Percentiles rank a stretch among this genome's conserved stretches.
Conservation (phyloP, 164 flowering plant species). For the Stephania yunnanensis region DNA sequence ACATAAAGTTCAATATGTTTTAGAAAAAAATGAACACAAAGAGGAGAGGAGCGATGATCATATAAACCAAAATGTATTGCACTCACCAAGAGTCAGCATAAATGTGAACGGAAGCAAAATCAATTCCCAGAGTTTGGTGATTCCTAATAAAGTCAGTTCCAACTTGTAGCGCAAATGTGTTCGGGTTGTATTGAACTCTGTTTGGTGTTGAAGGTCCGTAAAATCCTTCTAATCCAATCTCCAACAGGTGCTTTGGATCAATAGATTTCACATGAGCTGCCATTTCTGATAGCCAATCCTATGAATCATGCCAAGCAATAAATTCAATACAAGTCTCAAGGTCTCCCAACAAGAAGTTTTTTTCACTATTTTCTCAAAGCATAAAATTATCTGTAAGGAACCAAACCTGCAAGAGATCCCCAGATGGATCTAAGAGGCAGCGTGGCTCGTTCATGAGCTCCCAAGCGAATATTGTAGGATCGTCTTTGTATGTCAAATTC, state of each 20-base stretch:
- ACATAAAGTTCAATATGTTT: neutral
- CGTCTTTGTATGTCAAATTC: constrained; percentile 84
- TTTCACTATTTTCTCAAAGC: neutral
- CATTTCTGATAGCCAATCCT: constrained; percentile 90
- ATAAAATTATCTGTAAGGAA: neutral
- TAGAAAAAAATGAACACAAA: neutral
- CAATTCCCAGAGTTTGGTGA: constrained; percentile 68
- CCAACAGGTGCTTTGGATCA: constrained; percentile 72
- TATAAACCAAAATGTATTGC: neutral
- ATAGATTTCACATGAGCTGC: constrained; percentile 65
- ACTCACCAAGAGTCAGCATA: constrained; percentile 80
- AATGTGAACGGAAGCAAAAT: constrained; percentile 87
- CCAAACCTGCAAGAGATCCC: constrained; percentile 67
- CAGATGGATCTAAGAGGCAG: constrained; percentile 70
- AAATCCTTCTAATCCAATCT: constrained; percentile 87
- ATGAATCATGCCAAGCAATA: neutral
- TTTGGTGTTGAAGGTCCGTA: constrained; percentile 75
- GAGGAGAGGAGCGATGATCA: neutral
- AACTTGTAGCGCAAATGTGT: constrained; percentile 60
- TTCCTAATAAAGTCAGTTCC: constrained; percentile 92
- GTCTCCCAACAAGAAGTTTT: neutral
- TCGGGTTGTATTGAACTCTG: constrained; percentile 64
- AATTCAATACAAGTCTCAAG: neutral
- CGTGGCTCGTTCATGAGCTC: constrained; percentile 86
- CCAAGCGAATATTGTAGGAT: constrained; percentile 92